A percentile compares a stretch with the other conserved stretches of the same genome.
These are phyloP conservation scores for Halocafeteria seosinensis DNA, from an alignment of 108 stramenopile genomes.

Conservation along the genomic window DNA sequence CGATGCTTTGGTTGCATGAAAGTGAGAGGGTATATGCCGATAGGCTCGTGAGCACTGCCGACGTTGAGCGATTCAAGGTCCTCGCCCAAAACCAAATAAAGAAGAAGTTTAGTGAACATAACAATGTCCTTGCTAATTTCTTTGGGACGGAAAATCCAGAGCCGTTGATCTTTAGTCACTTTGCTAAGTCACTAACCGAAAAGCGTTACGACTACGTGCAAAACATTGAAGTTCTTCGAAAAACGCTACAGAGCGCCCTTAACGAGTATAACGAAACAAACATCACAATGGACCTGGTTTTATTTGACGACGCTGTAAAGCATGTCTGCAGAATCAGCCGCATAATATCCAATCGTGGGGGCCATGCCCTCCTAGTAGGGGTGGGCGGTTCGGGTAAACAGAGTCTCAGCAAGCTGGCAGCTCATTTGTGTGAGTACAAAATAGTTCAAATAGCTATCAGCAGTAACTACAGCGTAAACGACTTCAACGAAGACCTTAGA, in stretches of 20 bases:
- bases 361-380: conserved; percentile 52
- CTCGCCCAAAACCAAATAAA: conserved; percentile 33
- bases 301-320: conserved; percentile 53
- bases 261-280: conserved; percentile 50
- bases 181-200: conserved; percentile 29
- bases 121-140: conserved; percentile 32
- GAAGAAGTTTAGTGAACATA: conserved; percentile 27
- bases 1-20: conserved; percentile 50
- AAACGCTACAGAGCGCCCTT: conserved; percentile 31
- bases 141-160: conserved; percentile 42
- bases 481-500: conserved; percentile 61
- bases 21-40: conserved; percentile 51
- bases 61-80: conserved; percentile 32
- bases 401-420: conserved; percentile 43
- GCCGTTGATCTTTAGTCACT: conserved; percentile 51
- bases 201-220: conserved; percentile 41
- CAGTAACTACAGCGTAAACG: conserved; percentile 46
- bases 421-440: conserved; percentile 46
- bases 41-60: conserved; percentile 37
- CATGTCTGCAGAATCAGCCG: conserved; percentile 49
- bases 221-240: conserved; percentile 15
- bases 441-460: conserved; percentile 50
- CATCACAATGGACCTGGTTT: conserved; percentile 45
- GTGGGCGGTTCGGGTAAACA: conserved; percentile 51
- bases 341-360: conserved; percentile 41